Base-by-base conservation (phyloP, 345 rosid genomes). In the Boechera divaricarpa region DNA sequence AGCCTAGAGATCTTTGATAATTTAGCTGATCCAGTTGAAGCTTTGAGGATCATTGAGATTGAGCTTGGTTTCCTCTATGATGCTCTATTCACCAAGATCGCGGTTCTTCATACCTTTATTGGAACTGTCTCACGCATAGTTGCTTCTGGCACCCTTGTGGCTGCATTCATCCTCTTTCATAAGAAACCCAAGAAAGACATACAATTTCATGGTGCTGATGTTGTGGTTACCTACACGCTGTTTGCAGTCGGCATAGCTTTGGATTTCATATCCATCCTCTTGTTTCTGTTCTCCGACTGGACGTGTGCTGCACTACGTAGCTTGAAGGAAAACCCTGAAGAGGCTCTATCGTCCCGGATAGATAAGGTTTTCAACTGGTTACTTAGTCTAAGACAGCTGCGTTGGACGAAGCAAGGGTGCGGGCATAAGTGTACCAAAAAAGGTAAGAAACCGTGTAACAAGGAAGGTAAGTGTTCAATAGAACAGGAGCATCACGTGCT, bases 51-150 rank as follows among this genome's bases (percentile, higher is more conserved):
- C 3, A 76, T 90, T 13, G 87, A 86, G 67, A 75, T 83, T 5
- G 96, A 90, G 75, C 90, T 90, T 60, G 86, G 87, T 58, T 86
- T 84, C 69, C 65, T 87, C 16, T 90, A 90, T 26, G 90, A 87
- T 55, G 87, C 83, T 67, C 78, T 90, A 18, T 86, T 75, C 58
- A 88, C 91, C 8, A 88, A 90, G 70, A 85, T 76, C 0, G 56
- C 63, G 5, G 82, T 83, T 45, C 77, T 86, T n/a, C 90, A 83
- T 48, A 80, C 88, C 0, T 0, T 4, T 5, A 0, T 0, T 3
- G 90, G 91, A 16, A 58, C 54, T 56, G 0, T 82, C 8, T 81
- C 71, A 18, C 77, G 86, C 28, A 1, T 49, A 7, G 2, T 73
- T 12, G 77, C 87, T 3, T 67, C 67, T 9, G 51, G 74, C 3